Evolutionary conservation across 176 grass and related monocot genomes (phyloP).

Genomic region (Miscanthus lutarioriparius): DNA sequence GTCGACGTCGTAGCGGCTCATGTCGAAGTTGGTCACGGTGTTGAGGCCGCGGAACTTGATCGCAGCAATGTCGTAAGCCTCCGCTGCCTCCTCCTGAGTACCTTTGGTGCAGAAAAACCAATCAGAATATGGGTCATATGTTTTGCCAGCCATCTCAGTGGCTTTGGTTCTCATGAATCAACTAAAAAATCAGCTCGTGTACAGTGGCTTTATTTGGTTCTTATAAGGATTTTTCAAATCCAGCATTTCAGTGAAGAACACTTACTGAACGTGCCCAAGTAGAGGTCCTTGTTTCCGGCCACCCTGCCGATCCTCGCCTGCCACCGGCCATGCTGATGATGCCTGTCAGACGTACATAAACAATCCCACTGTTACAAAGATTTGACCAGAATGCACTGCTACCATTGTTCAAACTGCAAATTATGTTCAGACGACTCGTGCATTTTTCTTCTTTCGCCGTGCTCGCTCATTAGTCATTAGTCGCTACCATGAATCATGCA

Average conservation of each 20-base stretch:
- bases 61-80: constrained; percentile 91
- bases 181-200: neutral
- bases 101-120: constrained; percentile 30
- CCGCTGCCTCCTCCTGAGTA: constrained; percentile 89
- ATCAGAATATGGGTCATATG: neutral
- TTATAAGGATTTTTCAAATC: neutral
- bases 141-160: neutral
- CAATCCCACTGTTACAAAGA: neutral
- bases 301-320: constrained; percentile 96
- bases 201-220: neutral
- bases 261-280: constrained; percentile 92
- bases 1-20: constrained; percentile 92
- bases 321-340: constrained; percentile 94
- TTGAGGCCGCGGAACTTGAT: constrained; percentile 93
- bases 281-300: constrained; percentile 97
- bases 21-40: constrained; percentile 95
- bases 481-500: constrained; percentile 9
- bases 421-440: neutral
- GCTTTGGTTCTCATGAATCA: neutral
- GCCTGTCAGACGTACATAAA: constrained; percentile 42
- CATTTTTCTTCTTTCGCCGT: neutral
- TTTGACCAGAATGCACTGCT: constrained; percentile 3
- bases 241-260: constrained; percentile 1
- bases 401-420: neutral
- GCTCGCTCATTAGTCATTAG: neutral